phyloP scores from a whole-genome alignment of 1,139 yeast genomes.

The Pichia sp. region DNA sequence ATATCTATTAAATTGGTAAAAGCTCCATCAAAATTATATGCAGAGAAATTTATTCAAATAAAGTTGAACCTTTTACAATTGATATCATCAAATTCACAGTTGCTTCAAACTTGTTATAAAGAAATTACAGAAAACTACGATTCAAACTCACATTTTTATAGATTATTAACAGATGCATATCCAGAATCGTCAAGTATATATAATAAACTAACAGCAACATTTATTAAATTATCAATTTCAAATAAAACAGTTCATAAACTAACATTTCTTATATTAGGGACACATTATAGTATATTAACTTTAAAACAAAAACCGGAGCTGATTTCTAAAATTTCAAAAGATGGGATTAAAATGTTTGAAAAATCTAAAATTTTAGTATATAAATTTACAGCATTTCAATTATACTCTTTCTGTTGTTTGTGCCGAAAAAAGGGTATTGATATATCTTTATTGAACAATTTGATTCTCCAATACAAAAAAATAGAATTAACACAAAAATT shows the following conservation, averaged over 20 bases:
- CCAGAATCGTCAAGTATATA: no score
- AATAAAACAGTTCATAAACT: conserved; percentile 15
- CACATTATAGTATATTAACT: conserved; percentile 10
- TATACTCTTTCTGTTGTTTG: conserved; percentile 1
- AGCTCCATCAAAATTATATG: no score
- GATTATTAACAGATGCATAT: not conserved
- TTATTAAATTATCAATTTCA: conserved; percentile 11
- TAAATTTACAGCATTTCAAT: conserved; percentile 7
- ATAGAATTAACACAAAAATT: not conserved
- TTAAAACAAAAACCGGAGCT: conserved; percentile 1
- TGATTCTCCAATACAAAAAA: not conserved
- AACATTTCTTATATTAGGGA: conserved; percentile 10
- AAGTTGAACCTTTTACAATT: no score
- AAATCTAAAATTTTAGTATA: conserved; percentile 12
- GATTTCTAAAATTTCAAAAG: conserved; percentile 8
- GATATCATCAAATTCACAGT: no score
- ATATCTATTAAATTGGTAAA: no score
- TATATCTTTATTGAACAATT: not conserved
- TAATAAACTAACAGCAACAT: not conserved
- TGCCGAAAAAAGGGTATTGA: not conserved
- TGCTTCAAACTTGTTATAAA: not conserved
- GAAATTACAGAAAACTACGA: not conserved
- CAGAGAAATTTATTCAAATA: no score
- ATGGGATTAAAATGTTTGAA: conserved; percentile 16
- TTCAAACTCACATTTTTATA: conserved; percentile 1